Evolutionary conservation across 2,329 filamentous ascomycete genomes (phyloP).

Genomic region (Trichoderma koningii): DNA sequence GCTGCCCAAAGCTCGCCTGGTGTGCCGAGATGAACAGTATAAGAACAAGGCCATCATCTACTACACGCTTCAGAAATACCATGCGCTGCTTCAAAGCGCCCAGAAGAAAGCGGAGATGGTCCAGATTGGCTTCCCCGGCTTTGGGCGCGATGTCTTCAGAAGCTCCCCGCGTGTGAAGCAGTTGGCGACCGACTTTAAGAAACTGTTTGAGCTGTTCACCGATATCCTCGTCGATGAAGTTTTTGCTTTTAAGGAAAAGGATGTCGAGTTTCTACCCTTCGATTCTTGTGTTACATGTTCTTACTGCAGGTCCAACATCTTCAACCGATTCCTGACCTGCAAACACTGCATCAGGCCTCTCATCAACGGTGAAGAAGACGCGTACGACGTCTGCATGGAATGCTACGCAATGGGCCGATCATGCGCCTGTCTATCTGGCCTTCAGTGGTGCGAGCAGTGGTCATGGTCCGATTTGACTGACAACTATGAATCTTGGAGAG

Average conservation of each 20-base stretch:
- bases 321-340: constrained; percentile 95
- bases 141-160: constrained; percentile 50
- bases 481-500: constrained; percentile 81
- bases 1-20: constrained; percentile 81
- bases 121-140: constrained; percentile 50
- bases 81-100: constrained; percentile 57
- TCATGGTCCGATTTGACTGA: constrained; percentile 74
- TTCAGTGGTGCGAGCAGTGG: constrained; percentile 94
- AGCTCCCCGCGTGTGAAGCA: constrained; percentile 59
- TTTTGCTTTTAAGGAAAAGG: constrained; percentile 71
- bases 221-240: constrained; percentile 82
- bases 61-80: constrained; percentile 81
- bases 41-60: constrained; percentile 97
- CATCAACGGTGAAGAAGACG: constrained; percentile 70
- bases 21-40: constrained; percentile 97
- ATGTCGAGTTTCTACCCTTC: constrained; percentile 75
- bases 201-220: constrained; percentile 76
- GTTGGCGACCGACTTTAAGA: constrained; percentile 79
- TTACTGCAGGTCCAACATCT: constrained; percentile 94
- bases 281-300: constrained; percentile 94
- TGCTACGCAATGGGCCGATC: constrained; percentile 97
- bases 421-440: constrained; percentile 80
- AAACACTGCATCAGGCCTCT: constrained; percentile 74
- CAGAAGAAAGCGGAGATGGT: constrained; percentile 52
- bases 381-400: constrained; percentile 97